Conservation (phyloP, 192 early-diverging fungal genomes). For the Podila epigama region DNA sequence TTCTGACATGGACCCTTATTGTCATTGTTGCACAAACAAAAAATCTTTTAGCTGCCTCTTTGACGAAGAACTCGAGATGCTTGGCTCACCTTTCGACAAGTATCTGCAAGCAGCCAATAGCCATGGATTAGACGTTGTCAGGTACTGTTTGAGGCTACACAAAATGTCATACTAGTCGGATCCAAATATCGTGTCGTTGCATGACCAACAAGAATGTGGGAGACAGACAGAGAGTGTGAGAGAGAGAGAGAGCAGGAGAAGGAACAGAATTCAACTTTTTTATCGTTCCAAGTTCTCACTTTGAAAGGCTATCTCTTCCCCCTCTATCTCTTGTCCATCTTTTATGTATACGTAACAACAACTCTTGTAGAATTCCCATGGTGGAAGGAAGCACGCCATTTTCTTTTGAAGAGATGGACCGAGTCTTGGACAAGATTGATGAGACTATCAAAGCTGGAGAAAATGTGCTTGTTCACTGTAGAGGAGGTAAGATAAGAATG, state of each 20-base stretch:
- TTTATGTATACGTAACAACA: no score
- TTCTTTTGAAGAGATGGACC: constrained; percentile 62
- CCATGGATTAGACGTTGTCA: constrained; percentile 64
- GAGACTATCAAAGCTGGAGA: constrained; percentile 53
- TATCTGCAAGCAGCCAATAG: constrained; percentile 61
- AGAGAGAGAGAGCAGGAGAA: no score
- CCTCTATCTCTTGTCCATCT: neutral
- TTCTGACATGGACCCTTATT: no score
- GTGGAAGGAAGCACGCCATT: constrained; percentile 71
- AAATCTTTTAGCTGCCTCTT: constrained; percentile 71
- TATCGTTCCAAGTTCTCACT: no score
- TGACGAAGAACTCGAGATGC: constrained; percentile 68
- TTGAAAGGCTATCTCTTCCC: no score
- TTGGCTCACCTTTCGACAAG: constrained; percentile 70
- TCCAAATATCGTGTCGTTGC: no score
- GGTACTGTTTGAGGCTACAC: constrained; percentile 10
- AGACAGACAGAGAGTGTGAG: no score
- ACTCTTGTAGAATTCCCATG: constrained; percentile 78
- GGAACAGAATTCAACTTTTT: no score
- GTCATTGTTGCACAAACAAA: constrained; percentile 6
- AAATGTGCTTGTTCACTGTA: constrained; percentile 73
- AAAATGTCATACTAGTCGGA: neutral
- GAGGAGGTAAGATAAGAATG: constrained; percentile 57
- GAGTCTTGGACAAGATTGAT: constrained; percentile 59
- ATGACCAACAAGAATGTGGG: no score